phyloP scores from a whole-genome alignment of 345 rosid genomes.

The Aegle marmelos region DNA sequence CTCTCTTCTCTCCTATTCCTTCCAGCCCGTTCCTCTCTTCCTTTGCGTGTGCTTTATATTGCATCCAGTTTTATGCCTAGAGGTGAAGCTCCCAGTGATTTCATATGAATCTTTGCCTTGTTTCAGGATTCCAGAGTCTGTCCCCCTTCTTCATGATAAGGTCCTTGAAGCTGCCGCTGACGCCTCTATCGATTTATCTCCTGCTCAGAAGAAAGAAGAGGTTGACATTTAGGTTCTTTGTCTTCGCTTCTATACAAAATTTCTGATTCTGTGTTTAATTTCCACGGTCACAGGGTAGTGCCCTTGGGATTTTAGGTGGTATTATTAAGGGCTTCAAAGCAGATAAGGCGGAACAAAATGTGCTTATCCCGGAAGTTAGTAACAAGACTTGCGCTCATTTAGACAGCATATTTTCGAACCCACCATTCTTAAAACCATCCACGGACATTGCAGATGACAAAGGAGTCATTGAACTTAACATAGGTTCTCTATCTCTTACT shows the following conservation, averaged over 20 bases:
- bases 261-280: conserved; percentile 17
- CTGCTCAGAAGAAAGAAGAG: conserved; percentile 47
- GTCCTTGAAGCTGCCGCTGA: conserved; percentile 76
- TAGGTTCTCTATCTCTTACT: conserved; percentile 50
- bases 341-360: conserved; percentile 39
- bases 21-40: neutral
- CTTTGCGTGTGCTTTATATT: neutral
- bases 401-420: conserved; percentile 57
- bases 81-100: neutral
- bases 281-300: conserved; percentile 43
- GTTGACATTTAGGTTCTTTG: conserved; percentile 24
- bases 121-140: conserved; percentile 68
- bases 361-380: conserved; percentile 36
- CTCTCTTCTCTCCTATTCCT: conserved; percentile 17
- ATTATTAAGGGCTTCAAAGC: conserved; percentile 55
- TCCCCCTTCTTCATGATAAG: conserved; percentile 74
- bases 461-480: conserved; percentile 48
- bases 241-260: conserved; percentile 1
- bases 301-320: conserved; percentile 49
- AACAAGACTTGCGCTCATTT: conserved; percentile 38
- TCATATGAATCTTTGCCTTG: conserved; percentile 12
- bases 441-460: conserved; percentile 25
- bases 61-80: neutral
- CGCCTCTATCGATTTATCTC: conserved; percentile 43
- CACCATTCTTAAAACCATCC: conserved; percentile 65